phyloP scores from a whole-genome alignment of 2,329 filamentous ascomycete genomes.

The Microascus cirrosus region DNA sequence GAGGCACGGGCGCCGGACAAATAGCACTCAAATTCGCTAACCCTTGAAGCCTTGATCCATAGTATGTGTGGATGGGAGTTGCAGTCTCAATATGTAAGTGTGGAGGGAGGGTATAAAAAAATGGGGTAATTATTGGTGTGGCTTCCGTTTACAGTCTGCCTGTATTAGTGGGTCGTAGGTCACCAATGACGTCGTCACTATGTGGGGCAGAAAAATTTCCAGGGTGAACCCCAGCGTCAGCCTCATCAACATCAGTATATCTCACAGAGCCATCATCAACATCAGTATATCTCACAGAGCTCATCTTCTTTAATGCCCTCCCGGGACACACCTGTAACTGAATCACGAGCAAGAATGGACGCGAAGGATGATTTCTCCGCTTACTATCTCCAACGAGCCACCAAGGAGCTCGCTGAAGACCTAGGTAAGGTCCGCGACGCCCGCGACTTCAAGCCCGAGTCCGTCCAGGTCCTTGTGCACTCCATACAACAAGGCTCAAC shows the following conservation, averaged over 20 bases:
- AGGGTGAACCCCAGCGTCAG: background rate
- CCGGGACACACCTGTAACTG: background rate
- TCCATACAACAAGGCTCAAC: conserved; percentile 53
- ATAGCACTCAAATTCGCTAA: too few species aligned
- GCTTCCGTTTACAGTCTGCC: too few species aligned
- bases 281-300: background rate
- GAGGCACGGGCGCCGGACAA: too few species aligned
- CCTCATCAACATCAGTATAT: background rate
- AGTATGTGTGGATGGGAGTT: too few species aligned
- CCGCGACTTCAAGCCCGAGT: conserved; percentile 58
- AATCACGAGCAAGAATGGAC: background rate
- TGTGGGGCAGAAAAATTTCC: too few species aligned
- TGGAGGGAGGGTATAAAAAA: too few species aligned
- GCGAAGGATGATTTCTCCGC: conserved; percentile 38
- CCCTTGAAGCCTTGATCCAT: too few species aligned
- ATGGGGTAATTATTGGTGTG: too few species aligned
- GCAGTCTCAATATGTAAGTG: too few species aligned
- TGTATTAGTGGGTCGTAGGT: too few species aligned
- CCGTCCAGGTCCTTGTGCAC: conserved; percentile 53
- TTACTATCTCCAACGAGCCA: conserved; percentile 59
- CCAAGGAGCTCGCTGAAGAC: conserved; percentile 62
- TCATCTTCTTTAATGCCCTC: background rate
- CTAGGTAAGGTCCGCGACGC: conserved; percentile 58
- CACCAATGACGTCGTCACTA: too few species aligned
- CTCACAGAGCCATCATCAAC: background rate